A percentile compares a stretch with the other conserved stretches of the same genome.
phyloP scores from a whole-genome alignment of 805 yeast species.

The Scheffersomyces ergatensis region DNA sequence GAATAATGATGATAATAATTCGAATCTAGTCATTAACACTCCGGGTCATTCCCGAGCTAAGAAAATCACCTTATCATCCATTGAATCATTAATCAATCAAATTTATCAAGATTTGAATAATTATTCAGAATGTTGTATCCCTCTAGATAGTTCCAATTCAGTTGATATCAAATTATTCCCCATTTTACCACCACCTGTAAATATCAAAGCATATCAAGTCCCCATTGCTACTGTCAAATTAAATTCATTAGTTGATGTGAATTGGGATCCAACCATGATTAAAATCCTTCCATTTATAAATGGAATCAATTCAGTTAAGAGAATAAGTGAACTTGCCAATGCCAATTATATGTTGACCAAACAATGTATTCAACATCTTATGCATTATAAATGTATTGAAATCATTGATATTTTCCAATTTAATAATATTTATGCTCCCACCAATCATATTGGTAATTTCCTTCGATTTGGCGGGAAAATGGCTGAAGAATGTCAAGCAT shows the following conservation, averaged over 20 bases:
- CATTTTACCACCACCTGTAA: conserved; percentile 75
- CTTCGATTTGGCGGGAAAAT: conserved; percentile 53
- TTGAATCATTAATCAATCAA: conserved; percentile 81
- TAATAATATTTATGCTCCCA: conserved; percentile 83
- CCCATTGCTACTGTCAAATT: conserved; percentile 87
- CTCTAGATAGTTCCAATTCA: conserved; percentile 84
- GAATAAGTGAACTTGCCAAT: conserved; percentile 75
- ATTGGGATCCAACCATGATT: conserved; percentile 97
- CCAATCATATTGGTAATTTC: conserved; percentile 70
- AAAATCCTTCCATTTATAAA: conserved; percentile 82
- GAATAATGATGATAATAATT: conserved; percentile 4
- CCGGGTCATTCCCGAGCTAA: conserved; percentile 19
- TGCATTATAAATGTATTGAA: conserved; percentile 84
- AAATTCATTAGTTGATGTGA: conserved; percentile 71
- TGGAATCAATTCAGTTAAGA: conserved; percentile 80
- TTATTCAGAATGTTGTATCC: conserved; percentile 94
- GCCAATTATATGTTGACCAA: conserved; percentile 76
- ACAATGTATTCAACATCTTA: conserved; percentile 85
- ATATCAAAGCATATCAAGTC: conserved; percentile 76
- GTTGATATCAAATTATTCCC: conserved; percentile 95
- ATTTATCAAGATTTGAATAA: conserved; percentile 92
- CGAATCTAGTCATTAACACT: conserved; percentile 4
- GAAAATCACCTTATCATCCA: conserved; percentile 36
- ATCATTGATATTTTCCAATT: conserved; percentile 88
- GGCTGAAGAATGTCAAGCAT: conserved; percentile 83